Evolutionary conservation across 495 filamentous ascomycete genomes (phyloP).

Genomic region (Pseudomonodictys pantanalensis): DNA sequence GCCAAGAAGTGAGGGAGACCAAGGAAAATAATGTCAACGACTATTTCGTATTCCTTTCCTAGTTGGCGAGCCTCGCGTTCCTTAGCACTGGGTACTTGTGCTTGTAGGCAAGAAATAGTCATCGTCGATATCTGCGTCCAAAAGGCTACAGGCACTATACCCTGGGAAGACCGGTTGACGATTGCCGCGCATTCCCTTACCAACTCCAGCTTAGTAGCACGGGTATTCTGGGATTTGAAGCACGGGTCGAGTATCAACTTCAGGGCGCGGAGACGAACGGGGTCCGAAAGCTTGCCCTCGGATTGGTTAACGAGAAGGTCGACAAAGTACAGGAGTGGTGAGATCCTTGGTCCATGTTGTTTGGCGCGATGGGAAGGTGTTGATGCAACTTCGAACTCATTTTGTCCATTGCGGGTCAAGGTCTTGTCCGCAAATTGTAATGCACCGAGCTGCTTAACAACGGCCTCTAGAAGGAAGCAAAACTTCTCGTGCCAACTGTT

Average conservation of each 20-base stretch:
- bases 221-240: conserved; percentile 21
- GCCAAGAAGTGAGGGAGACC: conserved; percentile 8
- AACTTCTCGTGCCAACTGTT: conserved; percentile 59
- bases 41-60: conserved; percentile 29
- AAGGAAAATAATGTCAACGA: conserved; percentile 27
- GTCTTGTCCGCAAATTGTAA: conserved; percentile 79
- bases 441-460: conserved; percentile 64
- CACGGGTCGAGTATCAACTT: conserved; percentile 25
- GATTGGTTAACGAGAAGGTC: conserved; percentile 25
- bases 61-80: conserved; percentile 23
- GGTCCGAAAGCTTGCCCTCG: conserved; percentile 27
- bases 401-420: conserved; percentile 37
- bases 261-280: conserved; percentile 11
- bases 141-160: conserved; percentile 9
- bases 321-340: conserved; percentile 36
- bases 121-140: conserved; percentile 15
- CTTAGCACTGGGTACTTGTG: conserved; percentile 2
- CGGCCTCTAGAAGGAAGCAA: conserved; percentile 56
- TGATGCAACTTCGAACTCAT: conserved; percentile 37
- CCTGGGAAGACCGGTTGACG: neutral
- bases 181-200: conserved; percentile 24
- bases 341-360: conserved; percentile 29
- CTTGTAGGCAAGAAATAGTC: conserved; percentile 16
- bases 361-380: conserved; percentile 40
- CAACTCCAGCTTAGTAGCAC: conserved; percentile 22